These are phyloP conservation scores for Ceratobasidium papillatum DNA, from an alignment of 1,284 basidiomycete species.

Conservation along the genomic window DNA sequence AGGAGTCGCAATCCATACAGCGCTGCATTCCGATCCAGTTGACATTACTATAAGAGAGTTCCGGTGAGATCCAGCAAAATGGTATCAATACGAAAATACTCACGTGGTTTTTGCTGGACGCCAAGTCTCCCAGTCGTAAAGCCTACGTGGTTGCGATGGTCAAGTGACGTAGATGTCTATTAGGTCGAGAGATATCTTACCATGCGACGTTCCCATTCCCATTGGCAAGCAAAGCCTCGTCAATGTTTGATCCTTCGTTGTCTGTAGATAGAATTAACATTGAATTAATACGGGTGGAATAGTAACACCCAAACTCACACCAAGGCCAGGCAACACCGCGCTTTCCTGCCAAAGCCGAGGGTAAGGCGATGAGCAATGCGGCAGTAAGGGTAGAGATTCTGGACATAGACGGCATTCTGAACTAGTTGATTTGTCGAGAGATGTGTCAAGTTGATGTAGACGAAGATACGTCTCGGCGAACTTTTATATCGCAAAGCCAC, in stretches of 20 bases:
- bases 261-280: background rate
- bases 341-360: conserved; percentile 1
- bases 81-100: too few species aligned
- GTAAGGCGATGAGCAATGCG: background rate
- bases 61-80: background rate
- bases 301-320: conserved; percentile 9
- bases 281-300: too few species aligned
- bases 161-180: background rate
- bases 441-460: background rate
- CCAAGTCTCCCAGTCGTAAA: conserved; percentile 37
- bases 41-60: background rate
- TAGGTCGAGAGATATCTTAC: background rate
- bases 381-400: conserved; percentile 12
- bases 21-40: conserved; percentile 23
- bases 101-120: conserved; percentile 22
- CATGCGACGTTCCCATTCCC: conserved; percentile 20
- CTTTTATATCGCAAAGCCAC: background rate
- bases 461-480: background rate
- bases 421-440: background rate
- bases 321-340: conserved; percentile 33
- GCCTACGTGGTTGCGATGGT: background rate
- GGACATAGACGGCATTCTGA: background rate
- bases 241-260: conserved; percentile 25
- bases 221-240: background rate
- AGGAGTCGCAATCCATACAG: conserved; percentile 12